Percentiles rank a stretch among this genome's conserved stretches.
Conservation (phyloP, 2,329 filamentous ascomycete genomes). For the Pestalotiopsis sp. region DNA sequence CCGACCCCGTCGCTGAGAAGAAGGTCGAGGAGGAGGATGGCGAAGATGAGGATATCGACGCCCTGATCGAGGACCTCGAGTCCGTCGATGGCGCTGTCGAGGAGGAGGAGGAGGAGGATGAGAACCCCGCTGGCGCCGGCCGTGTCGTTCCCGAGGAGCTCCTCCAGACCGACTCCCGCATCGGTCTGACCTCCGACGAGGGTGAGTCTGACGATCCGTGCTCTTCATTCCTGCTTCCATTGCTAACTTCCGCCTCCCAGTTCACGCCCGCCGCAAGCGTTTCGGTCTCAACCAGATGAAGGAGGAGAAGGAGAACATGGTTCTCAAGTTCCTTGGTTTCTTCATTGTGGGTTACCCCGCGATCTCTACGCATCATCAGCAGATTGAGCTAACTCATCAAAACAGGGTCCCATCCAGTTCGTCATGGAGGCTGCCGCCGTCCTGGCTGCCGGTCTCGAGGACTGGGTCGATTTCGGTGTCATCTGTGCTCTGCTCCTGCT, state of each 20-base stretch:
- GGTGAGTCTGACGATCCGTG: constrained; percentile 50
- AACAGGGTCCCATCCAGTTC: constrained; percentile 80
- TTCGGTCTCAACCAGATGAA: constrained; percentile 88
- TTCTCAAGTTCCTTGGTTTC: constrained; percentile 51
- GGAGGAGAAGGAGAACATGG: constrained; percentile 78
- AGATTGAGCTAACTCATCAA: neutral
- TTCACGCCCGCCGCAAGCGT: constrained; percentile 50
- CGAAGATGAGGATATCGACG: constrained; percentile 81
- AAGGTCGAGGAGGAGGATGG: constrained; percentile 63
- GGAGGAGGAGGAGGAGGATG: constrained; percentile 62
- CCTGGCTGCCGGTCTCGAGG: constrained; percentile 78
- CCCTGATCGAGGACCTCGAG: constrained; percentile 84
- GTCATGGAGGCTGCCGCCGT: constrained; percentile 89
- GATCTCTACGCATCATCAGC: neutral
- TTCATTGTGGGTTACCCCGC: neutral
- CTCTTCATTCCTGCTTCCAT: neutral
- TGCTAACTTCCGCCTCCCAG: constrained; percentile 16
- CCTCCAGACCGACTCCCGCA: constrained; percentile 72
- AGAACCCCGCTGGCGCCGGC: constrained; percentile 52
- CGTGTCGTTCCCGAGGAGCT: constrained; percentile 67
- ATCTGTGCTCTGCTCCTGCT: constrained; percentile 82
- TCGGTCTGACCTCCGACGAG: constrained; percentile 72
- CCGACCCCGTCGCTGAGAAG: constrained; percentile 40
- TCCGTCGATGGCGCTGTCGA: constrained; percentile 74
- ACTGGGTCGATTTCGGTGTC: constrained; percentile 93